Evolutionary conservation across 495 filamentous ascomycete genomes (phyloP).

Genomic region (Talaromyces borbonicus): DNA sequence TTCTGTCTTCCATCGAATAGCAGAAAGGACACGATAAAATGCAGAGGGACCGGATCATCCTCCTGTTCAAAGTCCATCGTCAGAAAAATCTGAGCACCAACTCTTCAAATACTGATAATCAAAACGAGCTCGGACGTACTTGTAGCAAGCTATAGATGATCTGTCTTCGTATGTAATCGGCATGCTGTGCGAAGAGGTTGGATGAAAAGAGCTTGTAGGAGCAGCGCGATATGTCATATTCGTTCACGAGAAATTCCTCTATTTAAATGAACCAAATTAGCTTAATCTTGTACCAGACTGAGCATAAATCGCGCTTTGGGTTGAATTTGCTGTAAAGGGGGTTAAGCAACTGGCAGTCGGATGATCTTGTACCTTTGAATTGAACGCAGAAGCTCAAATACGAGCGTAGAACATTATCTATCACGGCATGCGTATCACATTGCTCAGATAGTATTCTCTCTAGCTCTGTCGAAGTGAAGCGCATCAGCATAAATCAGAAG

Average conservation of each 20-base stretch:
- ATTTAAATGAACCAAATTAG: background rate
- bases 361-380: slow-evolving; percentile 48
- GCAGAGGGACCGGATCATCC: slow-evolving; percentile 68
- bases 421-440: slow-evolving; percentile 64
- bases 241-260: slow-evolving; percentile 75
- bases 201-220: slow-evolving; percentile 73
- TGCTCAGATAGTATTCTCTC: slow-evolving; percentile 64
- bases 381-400: slow-evolving; percentile 72
- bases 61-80: slow-evolving; percentile 36
- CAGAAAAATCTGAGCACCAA: background rate
- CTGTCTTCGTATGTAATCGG: slow-evolving; percentile 84
- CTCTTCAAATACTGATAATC: slow-evolving; percentile 6
- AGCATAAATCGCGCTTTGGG: slow-evolving; percentile 4
- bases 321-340: slow-evolving; percentile 2
- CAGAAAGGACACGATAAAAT: slow-evolving; percentile 77
- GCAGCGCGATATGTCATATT: slow-evolving; percentile 78
- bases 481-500: slow-evolving; percentile 7
- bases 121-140: slow-evolving; percentile 31
- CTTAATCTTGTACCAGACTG: background rate
- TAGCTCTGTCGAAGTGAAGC: slow-evolving; percentile 49
- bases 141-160: slow-evolving; percentile 87
- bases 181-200: slow-evolving; percentile 58
- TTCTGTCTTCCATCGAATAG: slow-evolving; percentile 79
- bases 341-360: background rate
- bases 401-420: slow-evolving; percentile 77